Conservation (phyloP, 2,329 filamentous ascomycete species). For the Trichoderma hamatum region DNA sequence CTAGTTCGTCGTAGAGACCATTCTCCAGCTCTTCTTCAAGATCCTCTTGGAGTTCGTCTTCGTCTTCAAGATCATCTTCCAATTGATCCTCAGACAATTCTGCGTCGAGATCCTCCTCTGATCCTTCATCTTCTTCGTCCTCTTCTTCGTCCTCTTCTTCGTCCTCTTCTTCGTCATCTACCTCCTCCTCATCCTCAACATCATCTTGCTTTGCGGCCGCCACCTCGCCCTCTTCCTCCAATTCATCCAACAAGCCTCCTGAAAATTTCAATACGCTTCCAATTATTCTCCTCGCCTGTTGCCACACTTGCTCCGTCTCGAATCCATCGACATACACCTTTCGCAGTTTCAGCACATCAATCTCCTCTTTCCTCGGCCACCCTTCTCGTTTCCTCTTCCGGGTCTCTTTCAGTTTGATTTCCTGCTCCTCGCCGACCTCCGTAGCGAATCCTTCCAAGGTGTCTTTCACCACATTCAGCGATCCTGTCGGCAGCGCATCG, state of each 20-base stretch:
- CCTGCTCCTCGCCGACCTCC: slow-evolving; percentile 73
- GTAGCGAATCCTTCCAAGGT: slow-evolving; percentile 78
- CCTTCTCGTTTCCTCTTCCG: slow-evolving; percentile 76
- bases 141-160: slow-evolving; percentile 44
- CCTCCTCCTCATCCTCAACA: slow-evolving; percentile 39
- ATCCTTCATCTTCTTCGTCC: slow-evolving; percentile 38
- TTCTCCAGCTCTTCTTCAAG: slow-evolving; percentile 34
- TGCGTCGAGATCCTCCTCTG: slow-evolving; percentile 41
- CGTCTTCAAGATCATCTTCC: slow-evolving; percentile 43
- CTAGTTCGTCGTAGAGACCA: slow-evolving; percentile 16
- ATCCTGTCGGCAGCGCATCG: slow-evolving; percentile 65
- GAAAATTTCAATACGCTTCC: slow-evolving; percentile 56
- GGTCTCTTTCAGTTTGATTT: slow-evolving; percentile 67
- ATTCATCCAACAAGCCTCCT: slow-evolving; percentile 49
- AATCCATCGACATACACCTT: slow-evolving; percentile 88
- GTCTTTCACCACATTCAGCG: slow-evolving; percentile 75
- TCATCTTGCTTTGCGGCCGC: slow-evolving; percentile 36
- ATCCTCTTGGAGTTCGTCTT: background rate
- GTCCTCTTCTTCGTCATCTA: slow-evolving; percentile 42
- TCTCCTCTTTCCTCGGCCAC: slow-evolving; percentile 42
- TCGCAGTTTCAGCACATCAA: slow-evolving; percentile 70
- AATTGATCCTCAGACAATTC: slow-evolving; percentile 39
- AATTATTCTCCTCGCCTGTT: slow-evolving; percentile 86
- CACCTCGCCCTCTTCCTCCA: slow-evolving; percentile 56
- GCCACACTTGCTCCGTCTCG: slow-evolving; percentile 86